Evolutionary conservation across 2,329 filamentous ascomycete genomes (phyloP).

Genomic region (Colletotrichum plurivorum): DNA sequence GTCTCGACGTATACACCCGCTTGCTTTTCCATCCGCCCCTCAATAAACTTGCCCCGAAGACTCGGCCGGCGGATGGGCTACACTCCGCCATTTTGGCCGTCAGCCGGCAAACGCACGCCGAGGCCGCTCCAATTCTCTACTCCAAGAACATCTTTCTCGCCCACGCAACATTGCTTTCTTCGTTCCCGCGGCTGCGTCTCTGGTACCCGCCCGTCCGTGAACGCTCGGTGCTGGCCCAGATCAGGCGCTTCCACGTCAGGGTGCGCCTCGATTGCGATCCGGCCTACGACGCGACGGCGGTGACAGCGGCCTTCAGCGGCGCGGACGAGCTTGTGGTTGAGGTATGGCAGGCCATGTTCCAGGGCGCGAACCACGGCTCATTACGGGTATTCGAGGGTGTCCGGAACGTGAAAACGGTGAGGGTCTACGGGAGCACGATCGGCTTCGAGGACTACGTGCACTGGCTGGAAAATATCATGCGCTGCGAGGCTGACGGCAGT

Average conservation of each 20-base stretch:
- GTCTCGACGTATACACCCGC: slow-evolving; percentile 60
- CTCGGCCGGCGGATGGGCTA: slow-evolving; percentile 42
- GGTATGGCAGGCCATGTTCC: slow-evolving; percentile 54
- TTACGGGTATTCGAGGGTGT: slow-evolving; percentile 59
- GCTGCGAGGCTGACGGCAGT: slow-evolving; percentile 32
- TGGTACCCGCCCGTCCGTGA: slow-evolving; percentile 50
- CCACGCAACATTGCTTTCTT: slow-evolving; percentile 56
- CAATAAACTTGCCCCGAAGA: slow-evolving; percentile 19
- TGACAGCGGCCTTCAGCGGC: slow-evolving; percentile 52
- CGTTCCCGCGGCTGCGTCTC: slow-evolving; percentile 56
- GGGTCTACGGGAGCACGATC: slow-evolving; percentile 53
- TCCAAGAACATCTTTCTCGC: slow-evolving; percentile 59
- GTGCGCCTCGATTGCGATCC: slow-evolving; percentile 58
- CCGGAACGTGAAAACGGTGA: slow-evolving; percentile 54
- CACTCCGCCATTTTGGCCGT: slow-evolving; percentile 57
- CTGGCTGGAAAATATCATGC: slow-evolving; percentile 58
- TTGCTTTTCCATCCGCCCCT: slow-evolving; percentile 55
- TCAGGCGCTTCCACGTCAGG: slow-evolving; percentile 56
- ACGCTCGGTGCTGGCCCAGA: slow-evolving; percentile 48
- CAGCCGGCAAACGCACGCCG: slow-evolving; percentile 57
- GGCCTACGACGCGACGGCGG: slow-evolving; percentile 49
- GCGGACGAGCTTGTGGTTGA: slow-evolving; percentile 57
- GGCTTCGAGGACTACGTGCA: slow-evolving; percentile 59
- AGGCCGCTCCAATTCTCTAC: slow-evolving; percentile 59
- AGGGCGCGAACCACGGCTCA: slow-evolving; percentile 54